phyloP scores from a whole-genome alignment of 78 protist genomes.

The Planoprotostelium fungivorum region DNA sequence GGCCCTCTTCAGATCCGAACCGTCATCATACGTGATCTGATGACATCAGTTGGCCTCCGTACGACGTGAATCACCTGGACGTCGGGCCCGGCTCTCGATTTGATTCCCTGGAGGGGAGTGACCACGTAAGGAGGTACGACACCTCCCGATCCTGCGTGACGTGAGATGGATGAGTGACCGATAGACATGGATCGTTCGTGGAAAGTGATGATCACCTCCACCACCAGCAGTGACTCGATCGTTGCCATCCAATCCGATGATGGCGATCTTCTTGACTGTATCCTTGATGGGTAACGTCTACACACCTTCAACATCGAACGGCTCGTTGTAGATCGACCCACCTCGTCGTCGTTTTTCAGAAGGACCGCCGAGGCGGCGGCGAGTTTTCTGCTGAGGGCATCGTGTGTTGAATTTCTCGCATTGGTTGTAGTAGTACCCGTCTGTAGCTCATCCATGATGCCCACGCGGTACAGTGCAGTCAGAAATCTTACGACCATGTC shows the following conservation, averaged over 20 bases:
- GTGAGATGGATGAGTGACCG: no score
- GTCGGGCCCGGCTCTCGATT: not conserved
- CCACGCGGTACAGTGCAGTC: not conserved
- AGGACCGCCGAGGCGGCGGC: not conserved
- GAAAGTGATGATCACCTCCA: not conserved
- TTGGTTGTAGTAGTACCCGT: not conserved
- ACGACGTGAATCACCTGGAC: not conserved
- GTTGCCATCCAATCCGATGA: not conserved
- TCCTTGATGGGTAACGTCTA: not conserved
- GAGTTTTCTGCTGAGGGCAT: not conserved
- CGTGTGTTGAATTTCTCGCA: not conserved
- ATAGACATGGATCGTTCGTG: not conserved
- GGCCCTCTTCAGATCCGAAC: not conserved
- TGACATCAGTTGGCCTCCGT: not conserved
- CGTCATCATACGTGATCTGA: not conserved
- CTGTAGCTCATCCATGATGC: not conserved
- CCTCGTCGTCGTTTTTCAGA: not conserved
- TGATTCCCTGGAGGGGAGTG: not conserved
- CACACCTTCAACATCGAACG: not conserved
- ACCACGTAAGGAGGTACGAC: not conserved
- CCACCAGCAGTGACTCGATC: not conserved
- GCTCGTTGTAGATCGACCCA: not conserved
- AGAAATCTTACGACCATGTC: not conserved
- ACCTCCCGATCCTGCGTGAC: not conserved
- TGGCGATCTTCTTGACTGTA: not conserved